Percentiles rank a stretch among this genome's conserved stretches.
These are phyloP conservation scores for Cordyceps tenuipes DNA, from an alignment of 2,329 filamentous ascomycete genomes.

Conservation along the genomic window DNA sequence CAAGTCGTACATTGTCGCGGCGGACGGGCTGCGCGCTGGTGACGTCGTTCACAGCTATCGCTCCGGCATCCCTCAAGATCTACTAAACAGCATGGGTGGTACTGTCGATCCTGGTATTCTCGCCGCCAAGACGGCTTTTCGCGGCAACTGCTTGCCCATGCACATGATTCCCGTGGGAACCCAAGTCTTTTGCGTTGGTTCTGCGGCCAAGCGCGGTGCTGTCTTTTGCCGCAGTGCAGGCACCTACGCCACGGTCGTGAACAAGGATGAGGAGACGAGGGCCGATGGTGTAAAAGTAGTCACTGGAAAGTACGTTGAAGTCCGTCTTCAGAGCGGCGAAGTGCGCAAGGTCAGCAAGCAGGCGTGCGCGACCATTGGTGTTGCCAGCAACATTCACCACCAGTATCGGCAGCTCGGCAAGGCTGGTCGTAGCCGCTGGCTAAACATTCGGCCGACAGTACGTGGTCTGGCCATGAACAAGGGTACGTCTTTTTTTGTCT, in stretches of 20 bases:
- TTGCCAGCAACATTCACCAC: slow-evolving; percentile 87
- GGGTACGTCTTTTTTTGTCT: slow-evolving; percentile 41
- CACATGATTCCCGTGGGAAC: slow-evolving; percentile 97
- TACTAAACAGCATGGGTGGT: slow-evolving; percentile 89
- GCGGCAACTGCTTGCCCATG: slow-evolving; percentile 89
- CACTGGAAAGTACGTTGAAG: slow-evolving; percentile 69
- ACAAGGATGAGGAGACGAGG: slow-evolving; percentile 72
- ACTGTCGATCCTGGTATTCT: slow-evolving; percentile 89
- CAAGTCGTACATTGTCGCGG: slow-evolving; percentile 89
- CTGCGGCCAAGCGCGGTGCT: slow-evolving; percentile 61
- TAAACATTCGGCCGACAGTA: slow-evolving; percentile 90
- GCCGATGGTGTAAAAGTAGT: slow-evolving; percentile 53
- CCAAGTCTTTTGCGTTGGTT: slow-evolving; percentile 82
- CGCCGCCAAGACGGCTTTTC: slow-evolving; percentile 85
- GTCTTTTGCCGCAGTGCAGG: slow-evolving; percentile 94
- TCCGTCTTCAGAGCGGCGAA: slow-evolving; percentile 87
- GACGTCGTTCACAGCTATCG: slow-evolving; percentile 91
- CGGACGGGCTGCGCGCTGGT: slow-evolving; percentile 86
- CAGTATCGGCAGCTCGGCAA: slow-evolving; percentile 90
- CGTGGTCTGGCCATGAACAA: slow-evolving; percentile 99
- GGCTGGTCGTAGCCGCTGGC: slow-evolving; percentile 85
- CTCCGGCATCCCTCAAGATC: slow-evolving; percentile 74
- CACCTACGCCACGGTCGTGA: slow-evolving; percentile 79
- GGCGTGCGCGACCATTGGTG: slow-evolving; percentile 88
- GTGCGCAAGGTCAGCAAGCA: slow-evolving; percentile 82